Conservation (phyloP, 352 stramenopile genomes). For the Phytophthora sp. region DNA sequence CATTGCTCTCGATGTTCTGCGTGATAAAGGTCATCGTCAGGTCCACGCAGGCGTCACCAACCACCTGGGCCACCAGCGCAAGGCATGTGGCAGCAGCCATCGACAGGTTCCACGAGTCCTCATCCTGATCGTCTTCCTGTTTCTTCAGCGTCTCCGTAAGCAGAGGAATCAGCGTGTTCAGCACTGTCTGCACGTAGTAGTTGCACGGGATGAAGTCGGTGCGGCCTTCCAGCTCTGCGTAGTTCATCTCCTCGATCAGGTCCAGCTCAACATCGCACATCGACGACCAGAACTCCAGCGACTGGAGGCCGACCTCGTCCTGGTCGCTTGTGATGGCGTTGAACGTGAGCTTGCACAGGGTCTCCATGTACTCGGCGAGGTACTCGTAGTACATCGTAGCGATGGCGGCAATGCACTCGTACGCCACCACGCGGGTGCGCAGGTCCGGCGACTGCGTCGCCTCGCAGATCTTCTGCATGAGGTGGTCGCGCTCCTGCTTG, state of each 20-base stretch:
- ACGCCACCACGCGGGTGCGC: slow-evolving; percentile 90
- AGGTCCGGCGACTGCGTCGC: slow-evolving; percentile 93
- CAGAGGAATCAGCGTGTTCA: slow-evolving; percentile 91
- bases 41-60: slow-evolving; percentile 93
- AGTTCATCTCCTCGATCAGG: slow-evolving; percentile 91
- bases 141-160: slow-evolving; percentile 94
- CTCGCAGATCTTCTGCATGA: slow-evolving; percentile 96
- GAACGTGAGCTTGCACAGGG: slow-evolving; percentile 96
- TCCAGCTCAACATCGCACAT: slow-evolving; percentile 97
- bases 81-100: slow-evolving; percentile 96
- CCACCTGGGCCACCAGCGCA: slow-evolving; percentile 91
- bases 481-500: slow-evolving; percentile 94
- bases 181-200: slow-evolving; percentile 89
- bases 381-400: slow-evolving; percentile 97
- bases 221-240: slow-evolving; percentile 69
- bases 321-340: slow-evolving; percentile 93
- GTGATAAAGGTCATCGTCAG: slow-evolving; percentile 95
- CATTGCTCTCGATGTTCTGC: slow-evolving; percentile 93
- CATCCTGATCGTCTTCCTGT: slow-evolving; percentile 95
- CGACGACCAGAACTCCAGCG: slow-evolving; percentile 98
- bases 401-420: slow-evolving; percentile 96
- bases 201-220: slow-evolving; percentile 76
- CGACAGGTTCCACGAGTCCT: slow-evolving; percentile 95
- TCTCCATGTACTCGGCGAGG: slow-evolving; percentile 95
- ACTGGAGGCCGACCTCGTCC: slow-evolving; percentile 92